Base-by-base conservation (phyloP, 257 asterid species). In the Nicotiana benthamiana region DNA sequence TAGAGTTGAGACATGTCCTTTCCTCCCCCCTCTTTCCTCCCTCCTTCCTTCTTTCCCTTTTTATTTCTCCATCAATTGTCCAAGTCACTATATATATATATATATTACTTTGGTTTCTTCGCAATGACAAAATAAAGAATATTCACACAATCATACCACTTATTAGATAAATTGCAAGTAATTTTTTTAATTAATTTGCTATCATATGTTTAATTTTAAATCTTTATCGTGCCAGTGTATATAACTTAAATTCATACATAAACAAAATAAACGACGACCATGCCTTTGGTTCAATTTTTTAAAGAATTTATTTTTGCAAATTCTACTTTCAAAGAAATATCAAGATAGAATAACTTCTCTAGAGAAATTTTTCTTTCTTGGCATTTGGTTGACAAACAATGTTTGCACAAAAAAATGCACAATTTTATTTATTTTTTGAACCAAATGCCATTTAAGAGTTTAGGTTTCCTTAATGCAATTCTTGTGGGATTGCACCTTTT, bases 11-110 rank as follows among this genome's bases (percentile, higher is more conserved):
- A 60, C 13, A 60, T 78, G 81, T 78, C 65, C 48, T 62, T 26
- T 78, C 82, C 48, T 34, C 22, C 40, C 22, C 43, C 32, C 54
- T 13, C 61, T 51, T 82, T 65, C 80, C 54, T 54, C 85, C 36
- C 75, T 70, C 68, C 40, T 63, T 54, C 79, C 76, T 51, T 67
- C 4, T 10, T 70, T 22, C n/a, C n/a, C 20, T 68, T 68, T 11
- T 9, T 40, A 20, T 68, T 68, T 68, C 51, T 43, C 22, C 13
- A 12, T 52, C n/a, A 70, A 43, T 20, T 40, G 13, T 36, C 30
- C 76, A 36, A 40, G 3, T 40, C 48, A 9, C 48, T 8, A 9
- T 9, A 9, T 8, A 8, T 40, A 40, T 8, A 40, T 9, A 40
- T 10, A 3, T 10, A 40, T 1, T 40, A 40, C 12, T 40, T 40